Percentiles rank a stretch among this genome's conserved stretches.
These are phyloP conservation scores for Tetrahymena elliotti DNA, from an alignment of 73 alveolate species.

Conservation along the genomic window DNA sequence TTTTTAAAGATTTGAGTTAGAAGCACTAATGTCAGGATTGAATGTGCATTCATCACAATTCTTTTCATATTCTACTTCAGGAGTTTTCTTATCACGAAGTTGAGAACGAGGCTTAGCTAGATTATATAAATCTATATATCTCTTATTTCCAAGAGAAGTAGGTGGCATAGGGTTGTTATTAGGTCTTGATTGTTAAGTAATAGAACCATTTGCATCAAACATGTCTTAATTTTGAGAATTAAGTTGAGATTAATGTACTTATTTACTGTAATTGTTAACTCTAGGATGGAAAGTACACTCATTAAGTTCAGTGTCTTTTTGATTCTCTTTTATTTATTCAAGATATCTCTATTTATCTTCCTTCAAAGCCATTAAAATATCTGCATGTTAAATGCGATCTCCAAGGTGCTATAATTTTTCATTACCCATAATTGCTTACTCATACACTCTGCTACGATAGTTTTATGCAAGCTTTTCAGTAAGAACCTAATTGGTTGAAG, in stretches of 20 bases:
- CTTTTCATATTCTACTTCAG: conserved; percentile 37
- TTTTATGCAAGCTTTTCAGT: neutral
- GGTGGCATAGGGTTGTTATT: neutral
- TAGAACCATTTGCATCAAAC: neutral
- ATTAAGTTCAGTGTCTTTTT: neutral
- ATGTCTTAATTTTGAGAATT: neutral
- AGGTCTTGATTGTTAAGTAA: neutral
- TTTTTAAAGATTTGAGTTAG: neutral
- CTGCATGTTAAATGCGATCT: neutral
- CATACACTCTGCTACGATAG: neutral
- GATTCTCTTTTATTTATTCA: neutral
- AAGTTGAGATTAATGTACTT: neutral
- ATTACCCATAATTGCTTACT: neutral
- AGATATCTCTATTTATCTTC: neutral
- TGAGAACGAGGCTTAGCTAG: neutral
- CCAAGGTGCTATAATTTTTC: neutral
- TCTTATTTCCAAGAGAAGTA: neutral
- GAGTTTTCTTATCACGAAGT: conserved; percentile 19
- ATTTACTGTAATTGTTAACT: neutral
- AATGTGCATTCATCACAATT: conserved; percentile 32
- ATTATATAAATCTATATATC: neutral
- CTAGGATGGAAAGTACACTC: neutral
- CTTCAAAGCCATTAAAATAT: neutral
- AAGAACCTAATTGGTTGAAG: neutral
- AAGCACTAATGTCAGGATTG: conserved; percentile 7